Percentiles rank a stretch among this genome's conserved stretches.
Evolutionary conservation across 2,329 filamentous ascomycete genomes (phyloP).

Genomic region (Venturia nashicola): DNA sequence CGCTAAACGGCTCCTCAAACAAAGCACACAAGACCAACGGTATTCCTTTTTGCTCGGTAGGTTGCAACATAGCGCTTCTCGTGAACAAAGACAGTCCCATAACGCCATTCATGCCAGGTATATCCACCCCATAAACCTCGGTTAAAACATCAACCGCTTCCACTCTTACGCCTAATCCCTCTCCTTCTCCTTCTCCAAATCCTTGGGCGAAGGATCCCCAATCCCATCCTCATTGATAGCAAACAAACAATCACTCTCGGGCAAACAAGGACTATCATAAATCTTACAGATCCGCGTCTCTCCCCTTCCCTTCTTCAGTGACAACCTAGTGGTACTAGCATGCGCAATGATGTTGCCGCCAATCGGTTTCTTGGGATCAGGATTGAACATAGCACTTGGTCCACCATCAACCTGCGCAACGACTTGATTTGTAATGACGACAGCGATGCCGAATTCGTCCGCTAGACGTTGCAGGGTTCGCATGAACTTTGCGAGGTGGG

Average conservation of each 20-base stretch:
- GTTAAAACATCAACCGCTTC: background rate
- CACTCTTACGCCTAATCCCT: background rate
- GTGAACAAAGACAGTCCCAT: background rate
- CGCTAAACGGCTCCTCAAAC: background rate
- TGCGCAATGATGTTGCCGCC: conserved; percentile 98
- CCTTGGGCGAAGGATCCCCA: conserved; percentile 88
- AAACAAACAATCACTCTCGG: conserved; percentile 92
- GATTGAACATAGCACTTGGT: conserved; percentile 96
- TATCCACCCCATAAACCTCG: background rate
- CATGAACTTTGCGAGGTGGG: conserved; percentile 81
- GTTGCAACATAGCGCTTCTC: background rate
- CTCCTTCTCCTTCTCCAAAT: conserved; percentile 77
- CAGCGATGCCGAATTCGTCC: conserved; percentile 84
- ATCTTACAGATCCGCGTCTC: conserved; percentile 99
- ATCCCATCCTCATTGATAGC: conserved; percentile 97
- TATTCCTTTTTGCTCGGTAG: background rate
- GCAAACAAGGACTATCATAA: conserved; percentile 93
- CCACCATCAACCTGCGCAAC: conserved; percentile 97
- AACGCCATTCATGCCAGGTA: background rate
- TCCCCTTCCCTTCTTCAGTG: conserved; percentile 85
- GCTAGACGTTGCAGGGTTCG: conserved; percentile 66
- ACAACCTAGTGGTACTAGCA: conserved; percentile 87
- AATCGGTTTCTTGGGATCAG: conserved; percentile 97
- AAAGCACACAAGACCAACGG: background rate
- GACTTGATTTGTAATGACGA: conserved; percentile 97